Base-by-base conservation (phyloP, 1,284 basidiomycete species). In the Irpex sp. region DNA sequence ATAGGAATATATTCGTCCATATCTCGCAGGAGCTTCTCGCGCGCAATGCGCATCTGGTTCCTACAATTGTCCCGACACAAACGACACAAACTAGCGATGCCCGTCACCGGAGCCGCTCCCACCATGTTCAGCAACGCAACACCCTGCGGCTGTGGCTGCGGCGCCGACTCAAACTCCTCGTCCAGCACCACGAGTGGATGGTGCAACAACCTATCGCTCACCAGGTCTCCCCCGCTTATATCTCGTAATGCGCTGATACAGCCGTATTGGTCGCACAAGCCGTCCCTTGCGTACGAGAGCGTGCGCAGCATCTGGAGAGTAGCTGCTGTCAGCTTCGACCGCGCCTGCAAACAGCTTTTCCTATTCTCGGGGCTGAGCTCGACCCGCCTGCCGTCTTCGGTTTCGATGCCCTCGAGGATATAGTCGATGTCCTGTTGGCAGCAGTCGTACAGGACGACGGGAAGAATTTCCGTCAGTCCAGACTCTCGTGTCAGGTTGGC, bases 361-460 rank as follows among this genome's bases (percentile, higher is more conserved):
- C 36, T 43, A 50, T 60, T 60, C 59, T 60, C 59, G 26, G 35
- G 15, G 9, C 49, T 54, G 26, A 60, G 51, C 8, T 55, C 17
- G 49, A 60, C 50, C 5, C 37, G 50, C 33, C 15, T 11, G 35
- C 50, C 50, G 9, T 55, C 59, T 9, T 9, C 50, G 1, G 15
- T 39, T 3, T 26, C 46, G 9, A 51, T 51, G 31, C 58, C 39
- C 58, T 51, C 21, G 46, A 60, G 35, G 51, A 60, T 60, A 26
- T 35, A 60, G 39, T 60, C 59, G 50, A 60, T 35, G 17, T 39
- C 39, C 19, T 47, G 59, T 37, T 60, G 59, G 37, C 59, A 60
- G 26, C 59, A 60, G 33, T 60, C 59, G 59, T 60, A 60, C 17
- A 60, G 50, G 31, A 60, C 59, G 59, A 60, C 51, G 21, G 59